Percentiles rank a stretch among this genome's conserved stretches.
Conservation (phyloP, 768 basidiomycete species). For the Kwoniella pini region DNA sequence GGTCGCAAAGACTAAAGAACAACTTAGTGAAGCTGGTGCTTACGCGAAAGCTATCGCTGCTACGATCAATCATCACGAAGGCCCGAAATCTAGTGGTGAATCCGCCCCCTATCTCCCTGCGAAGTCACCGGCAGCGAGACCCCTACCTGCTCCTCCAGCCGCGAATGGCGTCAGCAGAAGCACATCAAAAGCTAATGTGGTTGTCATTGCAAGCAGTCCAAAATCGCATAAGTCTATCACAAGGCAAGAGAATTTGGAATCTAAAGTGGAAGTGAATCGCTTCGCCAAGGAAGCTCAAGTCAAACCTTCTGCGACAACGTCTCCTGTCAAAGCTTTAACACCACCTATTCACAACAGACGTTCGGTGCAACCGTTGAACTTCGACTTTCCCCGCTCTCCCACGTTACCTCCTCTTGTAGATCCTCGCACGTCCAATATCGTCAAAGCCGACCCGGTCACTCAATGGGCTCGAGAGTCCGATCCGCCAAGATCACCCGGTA, state of each 20-base stretch:
- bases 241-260: neutral
- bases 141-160: conserved; percentile 28
- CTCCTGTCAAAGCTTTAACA: neutral
- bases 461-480: conserved; percentile 8
- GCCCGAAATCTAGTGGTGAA: neutral
- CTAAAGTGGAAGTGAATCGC: no score
- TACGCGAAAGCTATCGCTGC: conserved; percentile 33
- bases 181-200: conserved; percentile 14
- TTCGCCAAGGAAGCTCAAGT: no score
- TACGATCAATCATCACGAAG: neutral
- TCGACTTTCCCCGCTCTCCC: conserved; percentile 32
- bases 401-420: conserved; percentile 25
- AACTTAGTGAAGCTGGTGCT: conserved; percentile 34
- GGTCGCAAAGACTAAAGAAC: neutral
- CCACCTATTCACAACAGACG: conserved; percentile 3
- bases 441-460: conserved; percentile 5
- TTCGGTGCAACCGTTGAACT: conserved; percentile 10
- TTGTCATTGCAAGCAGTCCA: conserved; percentile 16
- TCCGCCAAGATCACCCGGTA: neutral
- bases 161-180: neutral
- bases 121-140: conserved; percentile 14
- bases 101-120: neutral
- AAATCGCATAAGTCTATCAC: neutral
- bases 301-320: neutral
- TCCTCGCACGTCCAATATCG: conserved; percentile 4